Base-by-base conservation (phyloP, 1,284 basidiomycete species). In the Boletellus sp. region DNA sequence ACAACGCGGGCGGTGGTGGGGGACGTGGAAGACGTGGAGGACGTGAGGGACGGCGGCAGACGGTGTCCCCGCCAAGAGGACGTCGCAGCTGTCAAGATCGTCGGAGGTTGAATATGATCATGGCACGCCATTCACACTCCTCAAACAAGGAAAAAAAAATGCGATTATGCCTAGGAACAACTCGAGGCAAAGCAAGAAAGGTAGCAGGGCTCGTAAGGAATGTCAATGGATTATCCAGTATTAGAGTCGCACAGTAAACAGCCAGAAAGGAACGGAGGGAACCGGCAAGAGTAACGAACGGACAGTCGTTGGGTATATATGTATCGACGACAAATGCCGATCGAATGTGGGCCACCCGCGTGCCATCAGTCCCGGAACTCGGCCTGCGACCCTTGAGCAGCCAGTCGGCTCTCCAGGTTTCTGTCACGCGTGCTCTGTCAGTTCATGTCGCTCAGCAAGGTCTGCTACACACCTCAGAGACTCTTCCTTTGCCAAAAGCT, bases 401-500 rank as follows among this genome's bases (percentile, higher is more conserved):
- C 91, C 56, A 94, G 78, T 50, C 91, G 86, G 59, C 85, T 91
- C 74, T 94, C 91, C 70, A 94, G 70, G 70, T 91, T 91, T 68
- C 91, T 89, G 50, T 48, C 40, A 19, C 16, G 39, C 55, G 32
- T 55, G 38, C 38, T 33, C 14, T 9, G 16, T 59, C 5, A 63
- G 32, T 23, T 1, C 1, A 20, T 10, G 21, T 30, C 3, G 11
- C n/a, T 36, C 52, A 26, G n/a, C 16, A 40, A 9, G 13, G 20
- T 16, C 4, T 6, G 8, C 26, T 27, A 60, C 73, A 46, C 52
- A 87, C 86, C 87, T 80, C 61, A 90, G 83, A 32, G 87, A 87
- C 69, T 94, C 92, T 68, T 94, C 92, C 69, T 94, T 95, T 39
- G 92, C 91, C 61, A 94, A 71, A 54, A 99, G 73, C 69, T 99